These are phyloP conservation scores for Musa schizocarpa DNA, from an alignment of 176 grass and related monocot genomes.

Conservation along the genomic window DNA sequence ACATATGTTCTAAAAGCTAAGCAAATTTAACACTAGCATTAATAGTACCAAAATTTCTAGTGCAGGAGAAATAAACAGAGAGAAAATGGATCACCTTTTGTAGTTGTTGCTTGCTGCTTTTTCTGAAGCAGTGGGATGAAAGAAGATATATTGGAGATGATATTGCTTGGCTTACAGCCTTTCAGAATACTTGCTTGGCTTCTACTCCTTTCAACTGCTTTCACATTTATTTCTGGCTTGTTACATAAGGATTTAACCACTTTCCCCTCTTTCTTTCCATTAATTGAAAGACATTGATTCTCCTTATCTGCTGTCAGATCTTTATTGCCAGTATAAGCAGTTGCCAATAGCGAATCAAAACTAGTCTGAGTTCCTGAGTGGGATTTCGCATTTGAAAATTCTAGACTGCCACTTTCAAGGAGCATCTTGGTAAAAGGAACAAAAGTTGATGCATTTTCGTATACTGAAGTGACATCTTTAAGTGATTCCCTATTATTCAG, in stretches of 20 bases:
- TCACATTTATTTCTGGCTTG: constrained; percentile 25
- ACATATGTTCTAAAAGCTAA: too few relatives aligned
- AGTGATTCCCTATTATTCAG: not conserved
- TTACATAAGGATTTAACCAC: constrained; percentile 25
- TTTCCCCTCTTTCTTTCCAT: constrained; percentile 36
- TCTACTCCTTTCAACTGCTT: constrained; percentile 31
- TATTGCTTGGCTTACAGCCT: constrained; percentile 66
- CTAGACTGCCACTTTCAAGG: not conserved
- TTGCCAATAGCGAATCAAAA: constrained; percentile 1
- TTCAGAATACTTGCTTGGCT: constrained; percentile 40
- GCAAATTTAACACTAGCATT: too few relatives aligned
- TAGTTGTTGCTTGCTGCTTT: constrained; percentile 41
- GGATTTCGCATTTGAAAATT: not conserved
- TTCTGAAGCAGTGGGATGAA: constrained; percentile 80
- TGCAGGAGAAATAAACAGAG: constrained; percentile 9
- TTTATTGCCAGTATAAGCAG: constrained; percentile 19
- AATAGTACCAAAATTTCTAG: not conserved
- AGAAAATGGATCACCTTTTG: constrained; percentile 35
- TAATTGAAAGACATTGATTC: constrained; percentile 37
- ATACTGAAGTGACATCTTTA: constrained; percentile 12
- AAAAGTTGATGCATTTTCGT: not conserved
- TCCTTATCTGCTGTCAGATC: constrained; percentile 24
- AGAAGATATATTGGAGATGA: constrained; percentile 58
- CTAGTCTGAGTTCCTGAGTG: too few relatives aligned
- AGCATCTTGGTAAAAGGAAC: not conserved